Conservation (phyloP, 2,329 filamentous ascomycete species). For the Cylindrodendrum hubeiense region DNA sequence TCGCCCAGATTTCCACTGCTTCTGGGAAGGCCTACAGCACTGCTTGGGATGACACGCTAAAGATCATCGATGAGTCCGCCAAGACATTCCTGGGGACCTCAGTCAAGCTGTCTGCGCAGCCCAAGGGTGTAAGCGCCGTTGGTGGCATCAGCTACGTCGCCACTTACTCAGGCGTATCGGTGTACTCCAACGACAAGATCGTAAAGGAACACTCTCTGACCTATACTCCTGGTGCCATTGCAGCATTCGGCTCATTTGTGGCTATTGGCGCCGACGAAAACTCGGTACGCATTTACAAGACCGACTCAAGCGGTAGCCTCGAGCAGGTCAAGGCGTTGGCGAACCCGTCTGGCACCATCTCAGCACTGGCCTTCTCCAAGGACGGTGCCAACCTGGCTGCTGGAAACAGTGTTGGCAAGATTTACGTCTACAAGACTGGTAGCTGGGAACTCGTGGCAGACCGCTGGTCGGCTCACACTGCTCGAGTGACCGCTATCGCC, state of each 20-base stretch:
- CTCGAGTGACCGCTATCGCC: slow-evolving; percentile 68
- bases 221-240: slow-evolving; percentile 78
- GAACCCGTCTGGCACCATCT: slow-evolving; percentile 78
- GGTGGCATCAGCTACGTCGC: slow-evolving; percentile 68
- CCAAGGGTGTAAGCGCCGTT: slow-evolving; percentile 76
- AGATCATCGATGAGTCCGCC: slow-evolving; percentile 79
- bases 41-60: slow-evolving; percentile 93
- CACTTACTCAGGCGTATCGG: slow-evolving; percentile 62
- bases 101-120: slow-evolving; percentile 80
- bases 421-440: slow-evolving; percentile 78
- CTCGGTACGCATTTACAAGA: slow-evolving; percentile 77
- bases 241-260: slow-evolving; percentile 74
- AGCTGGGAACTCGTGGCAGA: slow-evolving; percentile 82
- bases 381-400: slow-evolving; percentile 83
- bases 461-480: slow-evolving; percentile 73
- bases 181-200: slow-evolving; percentile 72
- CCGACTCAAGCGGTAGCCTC: slow-evolving; percentile 68
- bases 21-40: slow-evolving; percentile 81
- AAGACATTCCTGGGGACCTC: slow-evolving; percentile 80
- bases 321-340: slow-evolving; percentile 69
- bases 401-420: slow-evolving; percentile 88
- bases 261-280: slow-evolving; percentile 84
- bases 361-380: slow-evolving; percentile 85
- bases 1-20: slow-evolving; percentile 78
- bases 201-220: slow-evolving; percentile 70